Evolutionary conservation across 805 yeast genomes (phyloP), one percentile per base, ranked within the genome.

Genomic region (Candida orba): DNA sequence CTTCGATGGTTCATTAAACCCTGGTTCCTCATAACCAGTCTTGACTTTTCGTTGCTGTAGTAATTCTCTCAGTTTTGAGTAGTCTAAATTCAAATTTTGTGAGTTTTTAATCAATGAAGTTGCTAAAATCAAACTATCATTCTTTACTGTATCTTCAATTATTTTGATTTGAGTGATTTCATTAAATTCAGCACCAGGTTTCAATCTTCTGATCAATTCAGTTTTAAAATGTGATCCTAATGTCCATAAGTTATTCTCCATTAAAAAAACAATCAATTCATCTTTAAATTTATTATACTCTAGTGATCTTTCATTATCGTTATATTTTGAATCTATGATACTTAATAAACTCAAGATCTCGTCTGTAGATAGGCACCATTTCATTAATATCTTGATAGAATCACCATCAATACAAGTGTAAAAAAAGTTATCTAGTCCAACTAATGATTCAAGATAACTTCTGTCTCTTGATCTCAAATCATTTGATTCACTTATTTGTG

Each of bases 111-210:
- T 10, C 12, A 37, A 17, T 12, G 20, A 9, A 7, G 20, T 15
- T 10, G 45, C 45, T 8, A 37, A 34, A 8, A 42, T 42, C 9
- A 42, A 34, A 38, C 41, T 42, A 3, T 41, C 45, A 13, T 29
- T 38, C 20, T 15, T n/a, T 13, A 42, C 39, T 15, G 27, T 25
- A 13, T 34, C 25, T 15, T 42, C 41, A 8, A 42, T 15, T 6
- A 42, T 22, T 5, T 14, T 9, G 4, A 22, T 3, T 15, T 38
- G 29, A 22, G 30, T 22, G 10, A 9, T 22, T 8, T 15, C 25
- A 15, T 24, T n/a, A 13, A 42, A 17, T 3, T 13, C 31, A 8
- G 17, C 17, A 8, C 38, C 23, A 6, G 17, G 8, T 32, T 32
- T 38, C 8, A 42, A 8, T 33, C 44, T 42, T 14, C 23, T 20